These are phyloP conservation scores for Bruguiera parviflora DNA, from an alignment of 345 rosid genomes.

Conservation along the genomic window DNA sequence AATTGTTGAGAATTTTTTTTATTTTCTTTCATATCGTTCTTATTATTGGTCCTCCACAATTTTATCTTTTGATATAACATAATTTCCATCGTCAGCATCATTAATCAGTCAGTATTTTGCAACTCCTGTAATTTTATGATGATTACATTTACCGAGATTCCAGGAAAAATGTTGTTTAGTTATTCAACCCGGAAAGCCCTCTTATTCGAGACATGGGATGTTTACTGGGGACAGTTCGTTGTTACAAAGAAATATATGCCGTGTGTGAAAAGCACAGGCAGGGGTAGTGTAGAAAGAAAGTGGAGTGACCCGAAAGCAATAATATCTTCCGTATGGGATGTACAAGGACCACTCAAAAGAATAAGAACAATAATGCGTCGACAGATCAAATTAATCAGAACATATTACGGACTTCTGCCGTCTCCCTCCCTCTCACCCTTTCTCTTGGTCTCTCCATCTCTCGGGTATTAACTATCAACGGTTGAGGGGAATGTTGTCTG, in stretches of 20 bases:
- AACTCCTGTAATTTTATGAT: no score
- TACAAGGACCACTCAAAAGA: neutral
- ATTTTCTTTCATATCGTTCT: no score
- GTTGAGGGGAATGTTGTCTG: constrained; percentile 85
- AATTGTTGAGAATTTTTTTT: no score
- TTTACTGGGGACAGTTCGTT: neutral
- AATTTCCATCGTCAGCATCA: no score
- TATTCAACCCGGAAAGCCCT: constrained; percentile 2
- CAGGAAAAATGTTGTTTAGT: constrained; percentile 2
- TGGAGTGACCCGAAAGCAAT: constrained; percentile 37
- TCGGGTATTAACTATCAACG: neutral
- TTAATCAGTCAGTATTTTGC: no score
- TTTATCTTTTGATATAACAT: no score
- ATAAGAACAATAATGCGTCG: neutral
- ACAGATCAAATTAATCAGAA: neutral
- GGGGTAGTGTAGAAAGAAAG: constrained; percentile 41
- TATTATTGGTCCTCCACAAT: no score
- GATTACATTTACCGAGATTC: neutral
- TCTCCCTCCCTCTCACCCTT: neutral
- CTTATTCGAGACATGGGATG: neutral
- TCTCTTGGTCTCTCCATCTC: no score
- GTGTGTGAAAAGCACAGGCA: constrained; percentile 33
- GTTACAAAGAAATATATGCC: neutral
- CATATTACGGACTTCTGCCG: neutral
- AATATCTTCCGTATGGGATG: constrained; percentile 1